phyloP scores from a whole-genome alignment of 495 filamentous ascomycete species.

The Amorphotheca resinae region DNA sequence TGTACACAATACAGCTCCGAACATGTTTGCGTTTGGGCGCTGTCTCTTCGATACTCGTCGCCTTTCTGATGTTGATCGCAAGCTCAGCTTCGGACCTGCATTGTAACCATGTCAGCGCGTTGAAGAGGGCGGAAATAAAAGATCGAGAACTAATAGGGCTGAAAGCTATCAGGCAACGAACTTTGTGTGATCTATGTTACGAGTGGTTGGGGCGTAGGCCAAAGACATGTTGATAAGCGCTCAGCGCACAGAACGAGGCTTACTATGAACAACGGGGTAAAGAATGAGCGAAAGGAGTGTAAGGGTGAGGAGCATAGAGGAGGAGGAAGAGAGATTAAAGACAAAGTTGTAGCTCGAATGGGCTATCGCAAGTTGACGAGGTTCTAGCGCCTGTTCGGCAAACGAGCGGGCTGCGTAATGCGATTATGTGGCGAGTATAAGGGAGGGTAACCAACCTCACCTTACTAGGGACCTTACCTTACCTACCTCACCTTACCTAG shows the following conservation, averaged over 20 bases:
- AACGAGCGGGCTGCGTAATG: background rate
- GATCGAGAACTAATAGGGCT: background rate
- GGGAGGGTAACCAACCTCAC: no score
- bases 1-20: constrained; percentile 94
- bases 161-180: constrained; percentile 8
- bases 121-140: background rate
- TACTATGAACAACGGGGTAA: background rate
- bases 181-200: constrained; percentile 22
- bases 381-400: background rate
- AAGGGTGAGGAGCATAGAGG: background rate
- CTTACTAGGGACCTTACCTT: no score
- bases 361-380: no score
- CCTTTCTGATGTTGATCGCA: constrained; percentile 91
- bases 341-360: background rate
- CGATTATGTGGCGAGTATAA: background rate
- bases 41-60: constrained; percentile 88
- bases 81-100: constrained; percentile 89
- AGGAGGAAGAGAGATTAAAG: background rate
- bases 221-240: constrained; percentile 14
- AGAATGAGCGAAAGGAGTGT: background rate
- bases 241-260: background rate
- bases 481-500: no score
- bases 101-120: background rate
- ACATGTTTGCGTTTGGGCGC: constrained; percentile 99
- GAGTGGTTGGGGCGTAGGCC: constrained; percentile 11